These are phyloP conservation scores for Pinus albicaulis DNA, from an alignment of 75 land plant genomes.

Conservation along the genomic window DNA sequence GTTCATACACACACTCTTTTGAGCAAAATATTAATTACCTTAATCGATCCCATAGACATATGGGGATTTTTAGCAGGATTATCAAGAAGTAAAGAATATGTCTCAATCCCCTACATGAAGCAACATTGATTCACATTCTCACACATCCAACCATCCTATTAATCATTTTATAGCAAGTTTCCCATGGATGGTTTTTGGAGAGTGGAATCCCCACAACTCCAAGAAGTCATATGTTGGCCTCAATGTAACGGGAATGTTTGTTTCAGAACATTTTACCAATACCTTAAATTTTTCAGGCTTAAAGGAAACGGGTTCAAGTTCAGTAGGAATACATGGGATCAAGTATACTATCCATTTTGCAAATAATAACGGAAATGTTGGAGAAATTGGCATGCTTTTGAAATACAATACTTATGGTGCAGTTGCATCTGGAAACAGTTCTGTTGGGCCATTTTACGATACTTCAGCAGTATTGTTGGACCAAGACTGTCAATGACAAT, in stretches of 20 bases:
- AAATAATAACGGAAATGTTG: neutral
- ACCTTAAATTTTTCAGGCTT: neutral
- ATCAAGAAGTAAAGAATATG: conserved; percentile 1
- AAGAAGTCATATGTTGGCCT: neutral
- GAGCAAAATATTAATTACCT: too few relatives aligned
- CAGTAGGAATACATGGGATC: neutral
- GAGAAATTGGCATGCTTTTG: conserved; percentile 9
- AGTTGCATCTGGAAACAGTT: neutral
- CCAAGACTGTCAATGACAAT: neutral
- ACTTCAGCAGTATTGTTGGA: neutral
- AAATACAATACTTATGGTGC: conserved; percentile 2
- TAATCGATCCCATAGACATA: neutral
- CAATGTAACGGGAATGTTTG: neutral
- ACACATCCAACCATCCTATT: neutral
- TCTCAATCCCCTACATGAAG: neutral
- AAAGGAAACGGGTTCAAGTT: neutral
- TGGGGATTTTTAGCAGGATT: neutral
- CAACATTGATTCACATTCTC: neutral
- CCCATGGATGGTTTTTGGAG: neutral
- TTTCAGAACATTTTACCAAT: conserved; percentile 16
- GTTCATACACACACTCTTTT: too few relatives aligned
- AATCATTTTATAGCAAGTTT: conserved; percentile 1
- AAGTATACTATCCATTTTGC: neutral
- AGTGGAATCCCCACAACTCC: neutral
- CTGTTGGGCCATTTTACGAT: neutral